Conservation (phyloP, 2,329 filamentous ascomycete species). For the Drechslera avenae region DNA sequence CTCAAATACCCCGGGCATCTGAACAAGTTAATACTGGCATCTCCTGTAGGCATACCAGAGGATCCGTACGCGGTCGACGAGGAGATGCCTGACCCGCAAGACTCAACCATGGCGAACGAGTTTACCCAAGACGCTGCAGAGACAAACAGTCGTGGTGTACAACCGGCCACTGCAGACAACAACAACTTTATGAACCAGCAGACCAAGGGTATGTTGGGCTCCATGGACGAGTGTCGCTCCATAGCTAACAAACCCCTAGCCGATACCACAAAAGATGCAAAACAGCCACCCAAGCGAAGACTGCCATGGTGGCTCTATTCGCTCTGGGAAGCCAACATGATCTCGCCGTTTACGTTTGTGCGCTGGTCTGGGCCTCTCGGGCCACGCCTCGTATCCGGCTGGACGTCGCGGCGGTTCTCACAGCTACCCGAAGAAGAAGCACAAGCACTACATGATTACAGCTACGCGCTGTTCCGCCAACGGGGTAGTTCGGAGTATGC, state of each 20-base stretch:
- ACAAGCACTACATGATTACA: slow-evolving; percentile 86
- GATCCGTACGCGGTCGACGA: slow-evolving; percentile 87
- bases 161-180: slow-evolving; percentile 62
- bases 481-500: slow-evolving; percentile 93
- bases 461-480: slow-evolving; percentile 92
- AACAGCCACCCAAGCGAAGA: slow-evolving; percentile 61
- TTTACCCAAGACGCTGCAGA: slow-evolving; percentile 74
- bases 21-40: slow-evolving; percentile 95
- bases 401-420: slow-evolving; percentile 91
- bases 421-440: slow-evolving; percentile 82
- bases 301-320: slow-evolving; percentile 87
- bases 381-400: slow-evolving; percentile 89
- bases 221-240: neutral
- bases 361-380: slow-evolving; percentile 88
- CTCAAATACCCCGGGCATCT: slow-evolving; percentile 93
- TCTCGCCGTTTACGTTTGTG: slow-evolving; percentile 91
- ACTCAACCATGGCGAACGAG: slow-evolving; percentile 76
- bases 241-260: neutral
- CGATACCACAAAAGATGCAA: slow-evolving; percentile 41
- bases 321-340: slow-evolving; percentile 89
- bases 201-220: slow-evolving; percentile 27
- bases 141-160: slow-evolving; percentile 71
- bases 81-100: slow-evolving; percentile 74
- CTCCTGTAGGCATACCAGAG: slow-evolving; percentile 91
- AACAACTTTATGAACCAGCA: slow-evolving; percentile 62